Conservation (phyloP, 139 green algal species). For the Gonium pectorale region DNA sequence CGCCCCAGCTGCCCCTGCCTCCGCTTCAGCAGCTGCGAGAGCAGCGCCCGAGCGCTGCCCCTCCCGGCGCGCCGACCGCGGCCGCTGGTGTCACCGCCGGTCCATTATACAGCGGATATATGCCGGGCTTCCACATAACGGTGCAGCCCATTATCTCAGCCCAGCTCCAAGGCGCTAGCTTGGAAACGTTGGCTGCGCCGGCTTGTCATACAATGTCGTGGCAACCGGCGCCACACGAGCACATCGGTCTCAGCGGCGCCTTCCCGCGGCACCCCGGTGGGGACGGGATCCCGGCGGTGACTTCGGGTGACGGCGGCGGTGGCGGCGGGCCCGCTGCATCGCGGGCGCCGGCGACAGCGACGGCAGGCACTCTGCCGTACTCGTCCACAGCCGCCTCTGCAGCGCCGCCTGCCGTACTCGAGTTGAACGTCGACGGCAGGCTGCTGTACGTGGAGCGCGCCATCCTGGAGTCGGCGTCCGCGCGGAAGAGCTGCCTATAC, state of each 20-base stretch:
- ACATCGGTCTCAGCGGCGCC: too few species aligned
- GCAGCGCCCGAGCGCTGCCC: background rate
- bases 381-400: too few species aligned
- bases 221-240: too few species aligned
- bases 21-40: background rate
- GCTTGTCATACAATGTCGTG: background rate
- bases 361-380: too few species aligned
- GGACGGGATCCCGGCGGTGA: too few species aligned
- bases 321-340: background rate
- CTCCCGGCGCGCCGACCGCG: background rate
- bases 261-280: too few species aligned
- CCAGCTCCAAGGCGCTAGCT: too few species aligned
- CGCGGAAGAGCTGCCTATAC: background rate
- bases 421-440: slow-evolving; percentile 32
- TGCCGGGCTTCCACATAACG: background rate
- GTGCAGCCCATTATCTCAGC: background rate
- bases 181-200: background rate
- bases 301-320: too few species aligned
- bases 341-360: background rate
- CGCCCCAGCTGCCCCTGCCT: background rate
- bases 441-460: background rate
- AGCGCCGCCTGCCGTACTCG: background rate
- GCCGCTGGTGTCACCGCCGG: background rate
- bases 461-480: slow-evolving; percentile 6
- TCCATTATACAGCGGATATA: background rate